Evolutionary conservation across 2,329 filamentous ascomycete genomes (phyloP).

Genomic region (Fusarium devonianum): DNA sequence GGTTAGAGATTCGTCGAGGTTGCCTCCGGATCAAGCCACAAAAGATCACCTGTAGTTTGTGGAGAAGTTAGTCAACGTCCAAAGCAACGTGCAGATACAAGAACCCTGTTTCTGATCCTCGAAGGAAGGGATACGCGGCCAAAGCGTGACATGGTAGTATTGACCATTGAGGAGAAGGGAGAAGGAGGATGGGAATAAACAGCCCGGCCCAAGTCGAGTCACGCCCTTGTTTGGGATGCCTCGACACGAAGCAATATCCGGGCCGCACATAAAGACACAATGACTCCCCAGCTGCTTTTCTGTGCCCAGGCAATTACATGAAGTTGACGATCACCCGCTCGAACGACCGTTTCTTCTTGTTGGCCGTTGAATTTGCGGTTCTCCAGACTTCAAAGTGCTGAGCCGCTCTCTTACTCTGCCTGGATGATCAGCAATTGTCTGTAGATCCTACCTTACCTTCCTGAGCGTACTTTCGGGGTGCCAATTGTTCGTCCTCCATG

Average conservation of each 20-base stretch:
- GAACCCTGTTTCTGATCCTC: background rate
- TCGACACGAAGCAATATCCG: background rate
- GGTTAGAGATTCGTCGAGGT: background rate
- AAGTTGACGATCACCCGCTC: background rate
- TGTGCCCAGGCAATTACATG: conserved; percentile 6
- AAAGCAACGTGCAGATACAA: too few species aligned
- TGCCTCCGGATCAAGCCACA: background rate
- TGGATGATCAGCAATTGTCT: background rate
- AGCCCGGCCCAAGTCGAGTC: background rate
- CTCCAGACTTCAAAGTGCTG: too few species aligned
- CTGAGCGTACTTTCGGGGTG: background rate
- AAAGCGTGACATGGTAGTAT: background rate
- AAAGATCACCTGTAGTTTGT: too few species aligned
- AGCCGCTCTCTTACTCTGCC: background rate
- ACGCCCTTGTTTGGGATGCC: background rate
- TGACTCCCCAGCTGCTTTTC: conserved; percentile 7
- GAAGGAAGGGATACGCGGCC: background rate
- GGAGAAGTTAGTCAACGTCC: too few species aligned
- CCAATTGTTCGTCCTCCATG: background rate
- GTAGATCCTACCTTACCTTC: background rate
- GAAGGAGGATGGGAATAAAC: background rate
- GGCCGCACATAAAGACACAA: conserved; percentile 8
- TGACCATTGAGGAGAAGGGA: background rate
- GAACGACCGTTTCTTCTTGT: background rate
- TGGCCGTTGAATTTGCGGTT: background rate